Base-by-base conservation (phyloP, 75 land plant genomes). In the Selaginella tamariscina region DNA sequence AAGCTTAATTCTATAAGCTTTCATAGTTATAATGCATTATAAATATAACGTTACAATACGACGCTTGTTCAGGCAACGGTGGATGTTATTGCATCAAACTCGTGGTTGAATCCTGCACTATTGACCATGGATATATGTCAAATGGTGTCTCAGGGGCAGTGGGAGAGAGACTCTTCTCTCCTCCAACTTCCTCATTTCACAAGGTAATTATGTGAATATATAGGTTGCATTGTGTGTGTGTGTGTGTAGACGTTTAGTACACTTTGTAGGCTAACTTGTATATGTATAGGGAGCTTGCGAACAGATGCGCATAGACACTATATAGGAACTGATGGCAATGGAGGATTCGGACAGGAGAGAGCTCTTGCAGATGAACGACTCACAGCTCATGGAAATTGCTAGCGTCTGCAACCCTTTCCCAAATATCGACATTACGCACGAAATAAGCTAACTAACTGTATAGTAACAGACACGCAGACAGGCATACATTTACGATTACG, bases 161-260 rank as follows among this genome's bases (percentile, higher is more conserved):
- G 93, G 92, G 88, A 85, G 77, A 81, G 86, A 56, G 97, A 88
- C 65, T 84, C 88, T 20, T 69, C 76, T 67, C 84, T 92, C 24
- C 72, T 92, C 1, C 97, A 92, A 73, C 82, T 92, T 68, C 93
- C 93, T 20, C 86, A 92, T 66, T 86, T 92, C 80, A 86, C 86
- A 24, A 86, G n/a, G n/a, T n/a, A n/a, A n/a, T n/a, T n/a, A n/a
- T n/a, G n/a, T n/a, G n/a, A n/a, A n/a, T n/a, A n/a, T n/a, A n/a
- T n/a, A n/a, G n/a, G n/a, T n/a, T n/a, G n/a, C n/a, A n/a, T n/a
- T n/a, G n/a, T n/a, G n/a, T n/a, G n/a, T n/a, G n/a, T n/a, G n/a
- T n/a, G n/a, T n/a, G n/a, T n/a, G n/a, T n/a, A n/a, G n/a, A n/a
- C n/a, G n/a, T n/a, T n/a, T n/a, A n/a, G n/a, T n/a, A n/a, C n/a